These are phyloP conservation scores for Pseudozyma pruni DNA, from an alignment of 1,284 basidiomycete genomes.

Conservation along the genomic window DNA sequence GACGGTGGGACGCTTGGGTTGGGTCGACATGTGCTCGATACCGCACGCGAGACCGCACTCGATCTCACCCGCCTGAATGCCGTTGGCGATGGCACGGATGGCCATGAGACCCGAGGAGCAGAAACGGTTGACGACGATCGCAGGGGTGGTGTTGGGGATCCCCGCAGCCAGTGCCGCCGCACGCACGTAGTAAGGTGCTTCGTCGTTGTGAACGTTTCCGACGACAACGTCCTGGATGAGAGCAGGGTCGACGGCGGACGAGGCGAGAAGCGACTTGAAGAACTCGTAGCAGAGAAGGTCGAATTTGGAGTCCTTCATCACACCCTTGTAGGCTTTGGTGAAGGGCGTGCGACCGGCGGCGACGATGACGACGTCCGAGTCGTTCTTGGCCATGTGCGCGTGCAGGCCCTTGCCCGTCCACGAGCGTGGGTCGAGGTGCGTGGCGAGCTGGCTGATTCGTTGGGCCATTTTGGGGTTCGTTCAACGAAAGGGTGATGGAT, in stretches of 20 bases:
- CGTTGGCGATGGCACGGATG: constrained; percentile 81
- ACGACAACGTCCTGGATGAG: constrained; percentile 82
- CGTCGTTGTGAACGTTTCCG: constrained; percentile 68
- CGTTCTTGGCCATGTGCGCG: constrained; percentile 55
- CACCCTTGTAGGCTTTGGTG: constrained; percentile 80
- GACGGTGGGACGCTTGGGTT: constrained; percentile 41
- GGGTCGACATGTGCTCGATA: constrained; percentile 78
- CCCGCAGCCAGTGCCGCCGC: constrained; percentile 82
- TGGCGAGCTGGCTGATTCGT: constrained; percentile 57
- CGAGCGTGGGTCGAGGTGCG: constrained; percentile 61
- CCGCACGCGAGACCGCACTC: constrained; percentile 85
- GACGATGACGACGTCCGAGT: constrained; percentile 75
- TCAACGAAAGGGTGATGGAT: constrained; percentile 4
- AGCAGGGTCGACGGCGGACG: constrained; percentile 76
- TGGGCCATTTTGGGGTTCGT: constrained; percentile 34
- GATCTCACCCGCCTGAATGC: constrained; percentile 83
- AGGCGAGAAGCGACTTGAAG: constrained; percentile 73
- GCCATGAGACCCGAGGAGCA: constrained; percentile 84
- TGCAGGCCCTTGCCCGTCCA: constrained; percentile 59
- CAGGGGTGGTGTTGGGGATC: constrained; percentile 79
- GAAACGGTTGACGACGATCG: constrained; percentile 71
- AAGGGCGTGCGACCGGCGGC: constrained; percentile 83
- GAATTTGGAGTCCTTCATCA: constrained; percentile 76
- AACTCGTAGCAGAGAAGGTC: constrained; percentile 44
- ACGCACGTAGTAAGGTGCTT: constrained; percentile 53